Evolutionary conservation across 148 eudicot genomes (phyloP), one percentile per base, ranked within the genome.

Genomic region (Rhododendron ferrugineum): DNA sequence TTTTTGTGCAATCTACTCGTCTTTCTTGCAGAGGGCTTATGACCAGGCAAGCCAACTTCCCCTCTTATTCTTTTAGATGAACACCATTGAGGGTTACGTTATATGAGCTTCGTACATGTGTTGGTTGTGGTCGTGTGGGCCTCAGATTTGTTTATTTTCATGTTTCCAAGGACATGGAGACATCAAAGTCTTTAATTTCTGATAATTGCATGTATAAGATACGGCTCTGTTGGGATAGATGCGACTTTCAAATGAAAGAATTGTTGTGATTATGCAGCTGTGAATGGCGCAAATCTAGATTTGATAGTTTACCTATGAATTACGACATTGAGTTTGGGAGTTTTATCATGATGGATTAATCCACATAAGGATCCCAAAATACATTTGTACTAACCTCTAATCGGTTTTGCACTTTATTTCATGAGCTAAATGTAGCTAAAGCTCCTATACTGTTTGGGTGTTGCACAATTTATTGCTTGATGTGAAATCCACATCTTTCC

Each of bases 21-120:
- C 99, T 30, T 96, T 96, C 92, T 50, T 96, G 90, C 99, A 96
- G 85, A 91, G 99, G 89, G 99, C 92, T 46, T 96, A 94, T 86
- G 99, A 96, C 87, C 98, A 94, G 95, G 98, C 88, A 89, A 87
- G 88, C 70, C 74, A 79, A 80, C 32, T 72, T 34, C 47, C 22
- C 56, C 50, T 50, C 34, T 68, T 42, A 22, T 47, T 54, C 72
- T 72, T 79, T 46, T 62, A 58, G 40, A 15, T 50, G n/a, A 49
- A 22, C 1, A n/a, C 56, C 22, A n/a, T 36, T 22, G 23, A 30
- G 75, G 15, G 34, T 70, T 30, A 30, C 1, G 20, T 14, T 28
- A 28, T 4, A 28, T 30, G 20, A 70, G 37, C 20, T 30, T 14
- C 0, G 0, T 70, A 30, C 3, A 0, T 70, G 75, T 70, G 37